Percentiles rank a stretch among this genome's conserved stretches.
Evolutionary conservation across 2,329 filamentous ascomycete genomes (phyloP).

Genomic region (Boeremia lycopersici): DNA sequence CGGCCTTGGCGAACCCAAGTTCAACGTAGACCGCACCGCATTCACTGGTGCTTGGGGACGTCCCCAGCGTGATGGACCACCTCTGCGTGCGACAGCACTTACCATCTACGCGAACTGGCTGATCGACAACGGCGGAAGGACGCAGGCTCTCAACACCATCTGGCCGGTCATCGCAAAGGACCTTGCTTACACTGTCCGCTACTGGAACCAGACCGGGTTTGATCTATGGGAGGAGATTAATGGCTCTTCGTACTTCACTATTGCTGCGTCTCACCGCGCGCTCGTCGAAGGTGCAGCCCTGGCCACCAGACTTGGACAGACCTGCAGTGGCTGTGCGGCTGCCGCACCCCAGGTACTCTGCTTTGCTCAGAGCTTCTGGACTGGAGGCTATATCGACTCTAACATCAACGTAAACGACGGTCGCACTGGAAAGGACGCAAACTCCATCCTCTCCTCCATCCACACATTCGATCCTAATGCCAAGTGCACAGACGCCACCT

Average conservation of each 20-base stretch:
- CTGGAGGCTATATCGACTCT: slow-evolving; percentile 66
- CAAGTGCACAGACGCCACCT: slow-evolving; percentile 71
- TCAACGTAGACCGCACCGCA: slow-evolving; percentile 65
- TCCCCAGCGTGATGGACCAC: slow-evolving; percentile 79
- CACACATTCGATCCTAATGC: slow-evolving; percentile 70
- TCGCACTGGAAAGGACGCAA: slow-evolving; percentile 73
- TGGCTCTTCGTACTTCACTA: slow-evolving; percentile 80
- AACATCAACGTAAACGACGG: slow-evolving; percentile 67
- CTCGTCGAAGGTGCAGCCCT: slow-evolving; percentile 68
- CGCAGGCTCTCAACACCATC: slow-evolving; percentile 53
- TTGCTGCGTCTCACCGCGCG: slow-evolving; percentile 70
- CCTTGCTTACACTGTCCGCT: slow-evolving; percentile 74
- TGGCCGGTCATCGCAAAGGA: slow-evolving; percentile 82
- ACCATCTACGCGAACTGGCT: slow-evolving; percentile 76
- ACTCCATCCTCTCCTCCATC: slow-evolving; percentile 64
- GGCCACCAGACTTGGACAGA: slow-evolving; percentile 66
- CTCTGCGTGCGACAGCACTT: slow-evolving; percentile 75
- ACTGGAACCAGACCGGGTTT: slow-evolving; percentile 66
- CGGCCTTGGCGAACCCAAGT: slow-evolving; percentile 76
- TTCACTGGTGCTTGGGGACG: slow-evolving; percentile 76
- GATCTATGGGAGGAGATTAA: slow-evolving; percentile 85
- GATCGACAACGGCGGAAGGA: slow-evolving; percentile 63
- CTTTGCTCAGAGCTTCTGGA: slow-evolving; percentile 78
- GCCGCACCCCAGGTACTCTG: slow-evolving; percentile 75
- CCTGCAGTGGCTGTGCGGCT: slow-evolving; percentile 64